These are phyloP conservation scores for Dothistroma pini DNA, from an alignment of 2,329 filamentous ascomycete species.

Conservation along the genomic window DNA sequence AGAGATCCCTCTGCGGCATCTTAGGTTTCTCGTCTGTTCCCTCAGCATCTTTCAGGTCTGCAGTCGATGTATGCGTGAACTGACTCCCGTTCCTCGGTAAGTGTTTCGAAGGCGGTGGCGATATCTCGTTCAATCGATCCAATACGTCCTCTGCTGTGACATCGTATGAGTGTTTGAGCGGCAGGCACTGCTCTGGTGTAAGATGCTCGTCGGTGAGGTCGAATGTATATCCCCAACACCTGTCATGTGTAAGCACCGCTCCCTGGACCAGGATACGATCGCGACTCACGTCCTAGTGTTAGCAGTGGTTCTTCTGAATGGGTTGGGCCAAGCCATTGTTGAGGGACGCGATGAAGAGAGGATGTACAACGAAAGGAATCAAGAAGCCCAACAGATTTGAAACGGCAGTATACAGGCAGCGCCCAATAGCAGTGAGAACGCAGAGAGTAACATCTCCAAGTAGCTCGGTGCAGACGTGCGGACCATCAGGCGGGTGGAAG, in stretches of 20 bases:
- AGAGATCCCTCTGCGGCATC: conserved; percentile 54
- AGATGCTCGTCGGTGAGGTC: conserved; percentile 65
- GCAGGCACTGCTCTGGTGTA: conserved; percentile 55
- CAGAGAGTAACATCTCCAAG: background rate
- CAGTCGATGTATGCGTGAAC: conserved; percentile 18
- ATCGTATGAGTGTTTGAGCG: conserved; percentile 65
- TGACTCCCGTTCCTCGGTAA: conserved; percentile 39
- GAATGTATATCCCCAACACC: conserved; percentile 64
- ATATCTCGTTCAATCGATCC: conserved; percentile 60
- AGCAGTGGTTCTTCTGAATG: conserved; percentile 41
- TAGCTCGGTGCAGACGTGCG: background rate
- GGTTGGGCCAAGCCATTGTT: conserved; percentile 43
- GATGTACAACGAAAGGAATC: background rate
- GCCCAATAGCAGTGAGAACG: background rate
- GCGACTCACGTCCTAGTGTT: conserved; percentile 42
- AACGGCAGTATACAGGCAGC: background rate
- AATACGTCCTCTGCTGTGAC: conserved; percentile 63
- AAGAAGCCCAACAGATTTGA: background rate
- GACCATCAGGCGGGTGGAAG: background rate
- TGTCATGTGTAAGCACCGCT: conserved; percentile 26
- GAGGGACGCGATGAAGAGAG: background rate
- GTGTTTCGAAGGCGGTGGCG: conserved; percentile 43
- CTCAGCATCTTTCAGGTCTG: conserved; percentile 12
- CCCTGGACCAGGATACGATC: conserved; percentile 17
- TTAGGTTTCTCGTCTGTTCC: conserved; percentile 32